Evolutionary conservation across 1,284 basidiomycete species (phyloP), one percentile per base, ranked within the genome.

Genomic region (Ustilago xerochloae): DNA sequence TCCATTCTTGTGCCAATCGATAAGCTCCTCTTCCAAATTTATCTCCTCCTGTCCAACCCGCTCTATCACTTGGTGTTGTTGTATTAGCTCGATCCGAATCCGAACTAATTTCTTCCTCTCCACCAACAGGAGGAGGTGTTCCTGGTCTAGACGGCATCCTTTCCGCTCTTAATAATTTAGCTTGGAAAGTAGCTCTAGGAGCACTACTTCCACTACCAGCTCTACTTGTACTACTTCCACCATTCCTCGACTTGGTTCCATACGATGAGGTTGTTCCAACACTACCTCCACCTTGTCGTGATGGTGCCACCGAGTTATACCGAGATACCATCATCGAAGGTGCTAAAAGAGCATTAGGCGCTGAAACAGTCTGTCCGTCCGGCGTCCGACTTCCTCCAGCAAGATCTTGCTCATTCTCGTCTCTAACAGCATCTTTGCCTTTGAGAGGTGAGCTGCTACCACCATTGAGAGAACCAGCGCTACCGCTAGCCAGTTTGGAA

Each of bases 41-140:
- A 53, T 75, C 72, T 28, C 72, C 72, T 29, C 72, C 72, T 28
- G 59, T 66, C 72, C 72, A 75, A 13, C 71, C 71, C 1, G 62
- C 71, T 9, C 62, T 58, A 41, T 74, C 71, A n/a, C 57, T 61
- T 4, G 70, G 62, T 15, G 65, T 74, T 15, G 65, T 74, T 15
- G 57, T 65, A 50, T 59, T 59, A n/a, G 62, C 56, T 2, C 55
- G 62, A 3, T 61, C 59, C 30, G 71, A 63, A 30, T 65, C 57
- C 15, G 65, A 65, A 26, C 62, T 59, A n/a, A n/a, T n/a, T n/a
- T n/a, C n/a, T 24, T 68, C 65, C 26, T 63, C 62, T 16, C 64
- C 71, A 22, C 41, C 51, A 3, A 65, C 51, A 10, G 61, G 41
- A 3, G 71, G 58, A 6, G 66, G 72, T 22, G 62, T 65, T 7